These are phyloP conservation scores for Phtheirospermum japonicum DNA, from an alignment of 257 asterid species.

Conservation along the genomic window DNA sequence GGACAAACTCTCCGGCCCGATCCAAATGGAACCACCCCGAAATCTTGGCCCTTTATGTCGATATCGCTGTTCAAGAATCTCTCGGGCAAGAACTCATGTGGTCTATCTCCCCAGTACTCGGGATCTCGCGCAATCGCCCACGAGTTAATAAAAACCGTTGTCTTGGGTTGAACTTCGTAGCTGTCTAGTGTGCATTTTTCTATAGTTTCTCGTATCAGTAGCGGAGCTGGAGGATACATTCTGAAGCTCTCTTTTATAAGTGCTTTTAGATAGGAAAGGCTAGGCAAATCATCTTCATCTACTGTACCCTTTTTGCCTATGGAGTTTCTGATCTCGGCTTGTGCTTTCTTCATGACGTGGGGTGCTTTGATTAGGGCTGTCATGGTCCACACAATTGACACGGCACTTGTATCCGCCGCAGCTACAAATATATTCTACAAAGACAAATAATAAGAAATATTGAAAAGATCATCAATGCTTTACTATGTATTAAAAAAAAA, in stretches of 20 bases:
- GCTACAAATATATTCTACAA: constrained; percentile 20
- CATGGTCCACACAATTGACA: constrained; percentile 20
- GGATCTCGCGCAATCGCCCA: not conserved
- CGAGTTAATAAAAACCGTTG: not conserved
- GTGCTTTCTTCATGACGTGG: constrained; percentile 1
- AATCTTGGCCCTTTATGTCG: not conserved
- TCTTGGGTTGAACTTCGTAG: not conserved
- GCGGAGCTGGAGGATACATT: not conserved
- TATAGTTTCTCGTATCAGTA: not conserved
- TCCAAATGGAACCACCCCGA: not conserved
- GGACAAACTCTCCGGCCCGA: constrained; percentile 3
- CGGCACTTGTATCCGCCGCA: constrained; percentile 21
- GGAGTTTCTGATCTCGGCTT: constrained; percentile 16
- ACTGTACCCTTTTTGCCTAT: not conserved
- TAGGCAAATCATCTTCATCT: not conserved
- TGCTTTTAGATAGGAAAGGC: not conserved
- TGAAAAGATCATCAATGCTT: not conserved
- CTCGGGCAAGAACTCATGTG: not conserved
- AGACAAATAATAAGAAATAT: too few species aligned
- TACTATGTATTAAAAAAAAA: not conserved
- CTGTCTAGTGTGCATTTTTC: not conserved
- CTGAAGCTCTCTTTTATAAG: not conserved
- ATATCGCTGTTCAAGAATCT: not conserved
- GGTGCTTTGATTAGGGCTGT: constrained; percentile 19
- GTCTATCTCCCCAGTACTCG: not conserved